These are phyloP conservation scores for Pulicaria dysenterica DNA, from an alignment of 129 eudicot species.

Conservation along the genomic window DNA sequence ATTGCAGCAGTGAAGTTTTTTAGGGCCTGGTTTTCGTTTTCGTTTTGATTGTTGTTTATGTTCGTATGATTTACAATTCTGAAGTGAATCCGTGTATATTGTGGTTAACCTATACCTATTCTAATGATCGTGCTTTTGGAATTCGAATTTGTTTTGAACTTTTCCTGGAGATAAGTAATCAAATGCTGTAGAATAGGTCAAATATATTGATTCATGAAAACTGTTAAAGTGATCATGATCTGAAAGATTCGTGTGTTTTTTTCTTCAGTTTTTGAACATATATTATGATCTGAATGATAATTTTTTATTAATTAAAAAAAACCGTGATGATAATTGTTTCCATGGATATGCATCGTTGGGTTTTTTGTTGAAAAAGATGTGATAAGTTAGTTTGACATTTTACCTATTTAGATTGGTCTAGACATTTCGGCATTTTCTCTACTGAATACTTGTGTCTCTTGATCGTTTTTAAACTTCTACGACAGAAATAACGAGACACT, in stretches of 20 bases:
- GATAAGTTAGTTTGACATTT: neutral
- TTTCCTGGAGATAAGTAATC: neutral
- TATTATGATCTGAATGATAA: neutral
- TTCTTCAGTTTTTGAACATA: neutral
- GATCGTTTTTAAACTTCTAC: neutral
- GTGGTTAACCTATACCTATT: neutral
- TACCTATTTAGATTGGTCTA: no score
- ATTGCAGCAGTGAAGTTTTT: conserved; percentile 3
- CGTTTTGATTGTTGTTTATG: conserved; percentile 16
- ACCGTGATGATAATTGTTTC: neutral
- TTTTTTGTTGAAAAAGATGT: conserved; percentile 16
- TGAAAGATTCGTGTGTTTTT: conserved; percentile 5
- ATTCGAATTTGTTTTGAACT: neutral
- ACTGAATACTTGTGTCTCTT: neutral
- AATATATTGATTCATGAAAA: conserved; percentile 2
- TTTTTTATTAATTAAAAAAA: no score
- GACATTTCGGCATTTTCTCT: no score
- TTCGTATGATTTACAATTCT: conserved; percentile 8
- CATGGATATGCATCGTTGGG: conserved; percentile 3
- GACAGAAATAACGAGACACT: neutral
- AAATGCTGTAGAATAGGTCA: conserved; percentile 2
- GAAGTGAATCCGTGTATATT: conserved; percentile 11
- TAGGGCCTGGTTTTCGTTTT: neutral
- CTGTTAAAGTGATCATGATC: conserved; percentile 15
- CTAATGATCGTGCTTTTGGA: neutral